Evolutionary conservation across 805 yeast species (phyloP), one percentile per base, ranked within the genome.

Genomic region (Candida palmyrensis): DNA sequence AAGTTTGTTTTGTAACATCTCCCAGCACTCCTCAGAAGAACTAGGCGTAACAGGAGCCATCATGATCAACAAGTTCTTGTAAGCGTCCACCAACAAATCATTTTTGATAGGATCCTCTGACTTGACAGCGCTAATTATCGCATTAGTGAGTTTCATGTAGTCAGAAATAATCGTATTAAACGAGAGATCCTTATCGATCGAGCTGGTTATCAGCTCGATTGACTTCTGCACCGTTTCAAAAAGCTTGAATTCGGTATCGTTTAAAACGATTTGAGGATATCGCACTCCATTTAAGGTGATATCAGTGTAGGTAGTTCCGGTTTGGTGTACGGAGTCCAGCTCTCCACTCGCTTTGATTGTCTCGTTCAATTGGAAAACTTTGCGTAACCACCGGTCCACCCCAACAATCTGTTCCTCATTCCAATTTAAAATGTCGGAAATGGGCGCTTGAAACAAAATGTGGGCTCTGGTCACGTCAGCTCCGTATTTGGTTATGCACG

Each of bases 401-500:
- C 98, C 98, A 18, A 74, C 77, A 41, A 92, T 89, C 50, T 84
- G 88, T 3, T 70, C 63, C 47, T 86, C 95, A 48, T 90, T 94
- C 98, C 98, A 92, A 44, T 79, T 78, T 38, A 92, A 66, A 5
- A 79, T 75, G 45, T 88, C 96, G 2, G 72, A 61, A 5, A 90
- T 73, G 3, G 97, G 96, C 0, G 97, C 96, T 49, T 82, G 95
- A 64, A 92, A 92, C 10, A 92, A 57, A 39, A 92, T 77, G 51
- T 90, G 96, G 0, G 97, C 97, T 40, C 97, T 73, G 0, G 90
- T 84, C 1, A 96, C 88, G 63, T 92, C 98, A 1, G 96, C 87
- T 3, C 98, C 97, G 54, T 86, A 85, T 23, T 62, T 66, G 8
- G 49, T 51, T 18, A 92, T 88, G 45, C 90, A 84, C 38, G 71